Conservation (phyloP, 1,284 basidiomycete species). For the Boletus semigastroideus region DNA sequence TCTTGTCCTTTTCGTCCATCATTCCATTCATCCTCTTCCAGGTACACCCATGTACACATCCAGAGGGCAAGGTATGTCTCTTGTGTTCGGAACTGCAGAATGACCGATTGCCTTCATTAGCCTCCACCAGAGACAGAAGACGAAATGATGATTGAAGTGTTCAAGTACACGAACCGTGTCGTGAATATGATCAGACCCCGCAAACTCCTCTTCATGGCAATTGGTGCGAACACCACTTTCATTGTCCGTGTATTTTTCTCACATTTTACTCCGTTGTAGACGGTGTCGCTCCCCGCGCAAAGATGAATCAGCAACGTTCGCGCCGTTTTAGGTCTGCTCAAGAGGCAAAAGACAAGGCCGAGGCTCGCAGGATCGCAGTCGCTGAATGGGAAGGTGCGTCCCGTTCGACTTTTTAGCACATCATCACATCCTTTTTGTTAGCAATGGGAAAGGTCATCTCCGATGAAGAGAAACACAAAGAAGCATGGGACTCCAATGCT, state of each 20-base stretch:
- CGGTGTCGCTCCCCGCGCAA: conserved; percentile 96
- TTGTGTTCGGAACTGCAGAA: neutral
- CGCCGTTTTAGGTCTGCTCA: conserved; percentile 93
- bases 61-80: conserved; percentile 80
- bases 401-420: neutral
- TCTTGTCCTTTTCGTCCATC: neutral
- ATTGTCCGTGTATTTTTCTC: neutral
- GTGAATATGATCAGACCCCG: conserved; percentile 97
- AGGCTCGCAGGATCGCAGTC: conserved; percentile 79
- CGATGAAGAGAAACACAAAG: conserved; percentile 84
- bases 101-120: conserved; percentile 37
- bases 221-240: conserved; percentile 56
- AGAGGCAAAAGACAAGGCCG: conserved; percentile 93
- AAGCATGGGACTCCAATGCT: conserved; percentile 96
- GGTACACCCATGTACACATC: conserved; percentile 99
- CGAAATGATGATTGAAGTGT: conserved; percentile 99
- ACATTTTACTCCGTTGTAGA: conserved; percentile 47
- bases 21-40: conserved; percentile 26
- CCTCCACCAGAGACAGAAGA: conserved; percentile 96
- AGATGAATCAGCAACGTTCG: conserved; percentile 99
- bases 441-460: conserved; percentile 89
- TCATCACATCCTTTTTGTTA: conserved; percentile 28
- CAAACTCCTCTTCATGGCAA: conserved; percentile 97
- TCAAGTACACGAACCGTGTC: conserved; percentile 95
- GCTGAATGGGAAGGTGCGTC: conserved; percentile 79